Conservation (phyloP, 305 asterid species). For the Solanum hybrid region DNA sequence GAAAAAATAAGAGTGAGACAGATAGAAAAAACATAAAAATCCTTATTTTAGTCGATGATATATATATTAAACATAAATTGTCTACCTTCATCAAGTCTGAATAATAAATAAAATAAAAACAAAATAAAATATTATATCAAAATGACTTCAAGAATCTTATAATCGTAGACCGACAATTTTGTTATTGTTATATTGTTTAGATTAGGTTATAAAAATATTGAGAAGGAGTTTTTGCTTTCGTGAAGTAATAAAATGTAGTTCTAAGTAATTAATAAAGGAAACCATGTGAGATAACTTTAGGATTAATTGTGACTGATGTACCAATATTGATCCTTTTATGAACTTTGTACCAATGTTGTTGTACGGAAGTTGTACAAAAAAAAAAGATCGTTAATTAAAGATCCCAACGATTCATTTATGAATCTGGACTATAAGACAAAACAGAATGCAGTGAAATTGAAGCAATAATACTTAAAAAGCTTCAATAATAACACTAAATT, state of each 20-base stretch:
- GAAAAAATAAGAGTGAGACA: neutral
- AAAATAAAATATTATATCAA: too few relatives aligned
- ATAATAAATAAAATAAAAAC: too few relatives aligned
- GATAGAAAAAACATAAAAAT: neutral
- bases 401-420: slow-evolving; percentile 17
- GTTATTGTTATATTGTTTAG: neutral
- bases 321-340: neutral
- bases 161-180: too few relatives aligned
- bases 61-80: neutral
- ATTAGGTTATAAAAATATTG: neutral
- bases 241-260: neutral
- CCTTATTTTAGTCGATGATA: neutral
- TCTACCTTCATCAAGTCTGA: neutral
- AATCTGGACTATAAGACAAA: slow-evolving; percentile 30
- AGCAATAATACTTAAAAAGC: neutral
- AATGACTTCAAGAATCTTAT: neutral
- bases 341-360: slow-evolving; percentile 3
- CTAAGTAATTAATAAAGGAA: neutral
- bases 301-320: neutral
- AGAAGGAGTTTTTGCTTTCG: neutral
- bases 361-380: slow-evolving; percentile 41
- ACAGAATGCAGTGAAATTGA: slow-evolving; percentile 1
- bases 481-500: neutral
- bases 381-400: neutral
- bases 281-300: neutral